Evolutionary conservation across 2,329 filamentous ascomycete species (phyloP).

Genomic region (Didymella exigua): DNA sequence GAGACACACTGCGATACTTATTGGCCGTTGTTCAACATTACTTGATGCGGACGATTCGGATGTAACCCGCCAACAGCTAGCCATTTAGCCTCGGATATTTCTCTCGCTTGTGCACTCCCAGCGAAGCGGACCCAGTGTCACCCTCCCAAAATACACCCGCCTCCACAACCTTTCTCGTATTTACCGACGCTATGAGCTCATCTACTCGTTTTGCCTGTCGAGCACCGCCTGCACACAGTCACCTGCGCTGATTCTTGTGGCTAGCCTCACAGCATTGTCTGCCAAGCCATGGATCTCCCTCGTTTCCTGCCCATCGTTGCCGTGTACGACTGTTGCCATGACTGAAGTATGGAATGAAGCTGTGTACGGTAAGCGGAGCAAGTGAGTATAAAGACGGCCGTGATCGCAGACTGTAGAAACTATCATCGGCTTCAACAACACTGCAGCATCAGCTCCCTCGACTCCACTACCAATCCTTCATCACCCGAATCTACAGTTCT

Average conservation of each 20-base stretch:
- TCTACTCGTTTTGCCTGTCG: conserved; percentile 24
- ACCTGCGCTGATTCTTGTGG: conserved; percentile 33
- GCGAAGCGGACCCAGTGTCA: conserved; percentile 28
- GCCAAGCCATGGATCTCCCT: conserved; percentile 29
- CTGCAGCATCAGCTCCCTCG: conserved; percentile 13
- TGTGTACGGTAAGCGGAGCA: conserved; percentile 20
- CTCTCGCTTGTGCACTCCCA: conserved; percentile 30
- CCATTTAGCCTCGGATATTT: conserved; percentile 35
- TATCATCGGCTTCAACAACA: conserved; percentile 26
- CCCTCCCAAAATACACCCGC: conserved; percentile 40
- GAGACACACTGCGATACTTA: conserved; percentile 29
- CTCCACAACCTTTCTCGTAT: conserved; percentile 38
- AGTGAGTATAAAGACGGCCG: conserved; percentile 37
- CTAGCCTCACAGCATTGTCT: conserved; percentile 26
- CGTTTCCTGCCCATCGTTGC: conserved; percentile 28
- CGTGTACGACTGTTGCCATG: conserved; percentile 25
- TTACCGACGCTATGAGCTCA: conserved; percentile 41
- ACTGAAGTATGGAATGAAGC: conserved; percentile 26
- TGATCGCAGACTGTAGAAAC: conserved; percentile 14
- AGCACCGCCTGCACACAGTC: conserved; percentile 30
- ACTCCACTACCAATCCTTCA: not conserved
- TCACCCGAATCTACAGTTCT: not conserved
- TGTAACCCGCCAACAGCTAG: conserved; percentile 32
- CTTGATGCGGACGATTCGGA: conserved; percentile 32
- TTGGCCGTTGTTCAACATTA: conserved; percentile 35